phyloP scores from a whole-genome alignment of 2,329 filamentous ascomycete genomes.

The Fusarium siculi region DNA sequence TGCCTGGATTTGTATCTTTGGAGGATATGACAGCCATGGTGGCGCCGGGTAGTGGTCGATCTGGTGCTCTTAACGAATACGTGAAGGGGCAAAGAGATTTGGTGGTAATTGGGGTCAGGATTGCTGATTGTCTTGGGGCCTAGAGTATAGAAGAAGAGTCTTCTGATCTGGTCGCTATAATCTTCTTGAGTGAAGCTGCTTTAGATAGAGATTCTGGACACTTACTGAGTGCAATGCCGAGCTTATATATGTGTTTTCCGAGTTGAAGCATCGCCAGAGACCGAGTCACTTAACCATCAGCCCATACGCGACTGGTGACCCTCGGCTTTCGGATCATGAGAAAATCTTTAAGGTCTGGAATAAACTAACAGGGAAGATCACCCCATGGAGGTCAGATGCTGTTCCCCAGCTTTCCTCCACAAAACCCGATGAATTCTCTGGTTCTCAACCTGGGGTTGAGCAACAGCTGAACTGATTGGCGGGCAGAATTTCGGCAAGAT shows the following conservation, averaged over 20 bases:
- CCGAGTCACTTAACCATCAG: neutral
- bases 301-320: neutral
- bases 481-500: neutral
- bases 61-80: neutral
- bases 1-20: neutral
- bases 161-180: neutral
- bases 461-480: neutral
- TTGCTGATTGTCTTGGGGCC: neutral
- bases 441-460: neutral
- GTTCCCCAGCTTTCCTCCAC: slow-evolving; percentile 21
- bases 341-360: neutral
- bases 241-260: slow-evolving; percentile 15
- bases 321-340: neutral
- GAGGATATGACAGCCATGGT: slow-evolving; percentile 6
- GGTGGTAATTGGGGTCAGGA: neutral
- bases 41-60: neutral
- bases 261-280: neutral
- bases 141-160: neutral
- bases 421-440: slow-evolving; percentile 1
- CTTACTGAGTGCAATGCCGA: neutral
- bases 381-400: slow-evolving; percentile 25
- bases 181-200: neutral
- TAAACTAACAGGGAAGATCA: neutral
- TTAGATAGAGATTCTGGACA: neutral
- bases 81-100: neutral